Evolutionary conservation across 2,329 filamentous ascomycete species (phyloP), one percentile per base, ranked within the genome.

Genomic region (Epichloe amarillans): DNA sequence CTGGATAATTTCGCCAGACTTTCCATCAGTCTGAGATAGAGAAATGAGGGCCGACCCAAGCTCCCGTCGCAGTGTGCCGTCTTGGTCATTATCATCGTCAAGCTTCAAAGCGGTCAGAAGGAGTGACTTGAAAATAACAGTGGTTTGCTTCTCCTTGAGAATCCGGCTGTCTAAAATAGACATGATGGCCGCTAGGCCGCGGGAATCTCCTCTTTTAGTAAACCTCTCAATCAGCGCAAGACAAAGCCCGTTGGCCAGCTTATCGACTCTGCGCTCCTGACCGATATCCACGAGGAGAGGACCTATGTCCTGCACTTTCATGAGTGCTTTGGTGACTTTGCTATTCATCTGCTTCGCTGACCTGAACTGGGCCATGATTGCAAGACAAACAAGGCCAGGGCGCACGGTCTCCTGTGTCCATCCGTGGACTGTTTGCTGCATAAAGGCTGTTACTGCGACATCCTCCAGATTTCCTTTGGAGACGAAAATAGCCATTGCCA

Each of bases 401-500:
- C 80, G 75, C 2, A 84, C 67, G 0, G 86, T 94, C 53, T 89
- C 83, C 42, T 73, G 68, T 2, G 81, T 84, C 82, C 88, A 94
- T 8, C 86, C 87, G 30, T 76, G 70, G 8, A 86, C 83, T 36
- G 95, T 79, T 55, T 90, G 88, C 60, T 95, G 87, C 88, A 97
- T 95, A 61, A 98, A 76, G 1, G 84, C 83, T 50, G 86, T 82
- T n/a, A 97, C 73, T 2, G 90, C 79, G 51, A 79, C 78, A 59
- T 97, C 89, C 45, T 86, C 80, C 14, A 97, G 74, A 46, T 79
- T 76, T 1, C 85, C 83, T 66, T 95, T 95, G 46, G 87, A 83
- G 6, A 88, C 89, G 54, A 97, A 77, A 46, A 97, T 82, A 6
- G 88, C 81, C 51, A 90, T 77, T 19, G 95, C 82, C 85, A 96